Evolutionary conservation across 805 yeast species (phyloP).

Genomic region (Monosporozyma unispora): DNA sequence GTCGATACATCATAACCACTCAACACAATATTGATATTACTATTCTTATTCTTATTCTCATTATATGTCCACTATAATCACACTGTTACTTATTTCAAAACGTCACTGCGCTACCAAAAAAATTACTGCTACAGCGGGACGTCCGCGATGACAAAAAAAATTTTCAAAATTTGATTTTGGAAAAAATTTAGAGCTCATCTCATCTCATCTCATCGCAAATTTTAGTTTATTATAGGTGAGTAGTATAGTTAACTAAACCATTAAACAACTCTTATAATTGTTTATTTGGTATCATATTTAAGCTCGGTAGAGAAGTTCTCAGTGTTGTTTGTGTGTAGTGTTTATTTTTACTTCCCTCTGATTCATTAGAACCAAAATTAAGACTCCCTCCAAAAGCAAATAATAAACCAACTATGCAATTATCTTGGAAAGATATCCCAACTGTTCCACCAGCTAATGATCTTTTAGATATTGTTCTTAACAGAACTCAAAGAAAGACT

Average conservation of each 20-base stretch:
- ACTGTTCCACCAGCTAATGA: conserved; percentile 89
- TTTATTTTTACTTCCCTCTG: not conserved
- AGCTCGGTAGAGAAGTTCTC: not conserved
- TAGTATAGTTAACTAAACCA: not conserved
- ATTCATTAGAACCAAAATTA: not conserved
- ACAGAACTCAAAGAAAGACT: conserved; percentile 96
- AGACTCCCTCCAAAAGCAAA: not conserved
- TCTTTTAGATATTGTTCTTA: conserved; percentile 89
- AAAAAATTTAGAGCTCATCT: conserved; percentile 1
- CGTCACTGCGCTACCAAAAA: too few relatives aligned
- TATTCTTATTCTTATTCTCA: too few relatives aligned
- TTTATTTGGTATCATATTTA: not conserved
- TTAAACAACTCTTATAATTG: not conserved
- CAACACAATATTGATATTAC: too few relatives aligned
- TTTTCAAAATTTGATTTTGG: not conserved
- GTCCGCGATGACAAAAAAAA: conserved; percentile 5
- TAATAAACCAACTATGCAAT: conserved; percentile 54
- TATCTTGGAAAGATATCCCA: conserved; percentile 97
- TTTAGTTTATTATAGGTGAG: not conserved
- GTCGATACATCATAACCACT: too few relatives aligned
- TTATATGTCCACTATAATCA: too few relatives aligned
- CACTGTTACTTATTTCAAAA: too few relatives aligned
- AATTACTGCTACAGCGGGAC: not conserved
- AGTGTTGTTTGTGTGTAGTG: not conserved
- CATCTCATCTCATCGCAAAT: conserved; percentile 12